These are phyloP conservation scores for Heliamphora exappendiculata DNA, from an alignment of 148 eudicot species.

Conservation along the genomic window DNA sequence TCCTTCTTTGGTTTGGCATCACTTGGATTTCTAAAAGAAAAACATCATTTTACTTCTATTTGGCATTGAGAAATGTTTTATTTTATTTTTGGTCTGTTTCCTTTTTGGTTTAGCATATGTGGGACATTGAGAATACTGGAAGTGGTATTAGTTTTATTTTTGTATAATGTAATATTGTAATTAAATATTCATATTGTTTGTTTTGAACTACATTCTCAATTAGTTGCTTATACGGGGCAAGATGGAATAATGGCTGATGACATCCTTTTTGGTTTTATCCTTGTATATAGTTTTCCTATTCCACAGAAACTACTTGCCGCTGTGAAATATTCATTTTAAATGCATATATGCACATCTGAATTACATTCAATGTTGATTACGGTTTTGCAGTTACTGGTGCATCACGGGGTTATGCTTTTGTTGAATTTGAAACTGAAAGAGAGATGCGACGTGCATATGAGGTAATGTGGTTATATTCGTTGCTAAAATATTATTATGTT, in stretches of 20 bases:
- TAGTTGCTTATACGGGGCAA: background rate
- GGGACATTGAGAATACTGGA: background rate
- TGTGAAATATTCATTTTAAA: background rate
- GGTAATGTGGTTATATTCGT: constrained; percentile 28
- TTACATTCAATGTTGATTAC: constrained; percentile 13
- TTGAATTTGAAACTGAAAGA: constrained; percentile 75
- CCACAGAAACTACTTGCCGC: background rate
- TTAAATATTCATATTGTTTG: background rate
- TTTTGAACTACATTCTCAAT: background rate
- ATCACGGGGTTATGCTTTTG: constrained; percentile 94
- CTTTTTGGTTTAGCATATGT: background rate
- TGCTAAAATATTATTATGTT: constrained; percentile 2
- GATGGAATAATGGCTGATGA: background rate
- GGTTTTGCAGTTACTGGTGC: constrained; percentile 85
- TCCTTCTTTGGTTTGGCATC: no score
- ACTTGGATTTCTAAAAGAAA: no score
- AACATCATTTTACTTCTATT: background rate
- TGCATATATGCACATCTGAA: background rate
- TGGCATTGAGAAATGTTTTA: background rate
- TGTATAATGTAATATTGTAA: background rate
- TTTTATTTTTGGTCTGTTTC: background rate
- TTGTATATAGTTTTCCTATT: background rate
- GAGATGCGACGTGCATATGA: constrained; percentile 89
- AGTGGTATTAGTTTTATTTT: background rate
- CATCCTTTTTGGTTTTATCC: background rate